Conservation (phyloP, 768 basidiomycete genomes). For the Pisolithus marmoratus region DNA sequence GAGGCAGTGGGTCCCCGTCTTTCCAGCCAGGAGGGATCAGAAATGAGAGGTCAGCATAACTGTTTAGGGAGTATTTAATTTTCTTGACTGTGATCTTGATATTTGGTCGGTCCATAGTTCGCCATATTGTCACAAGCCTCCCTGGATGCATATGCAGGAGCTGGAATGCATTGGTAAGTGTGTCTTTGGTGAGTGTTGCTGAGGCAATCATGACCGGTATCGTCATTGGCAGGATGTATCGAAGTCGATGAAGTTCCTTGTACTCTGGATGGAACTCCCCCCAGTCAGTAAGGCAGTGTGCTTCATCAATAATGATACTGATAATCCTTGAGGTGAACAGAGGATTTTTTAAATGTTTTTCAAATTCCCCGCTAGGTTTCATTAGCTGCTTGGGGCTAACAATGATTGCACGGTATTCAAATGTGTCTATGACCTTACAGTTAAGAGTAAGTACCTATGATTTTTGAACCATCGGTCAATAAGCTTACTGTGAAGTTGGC, state of each 20-base stretch:
- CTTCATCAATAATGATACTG: constrained; percentile 19
- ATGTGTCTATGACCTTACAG: no score
- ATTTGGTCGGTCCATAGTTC: constrained; percentile 30
- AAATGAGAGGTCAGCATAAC: constrained; percentile 21
- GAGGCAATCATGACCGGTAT: constrained; percentile 12
- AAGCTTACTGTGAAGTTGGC: no score
- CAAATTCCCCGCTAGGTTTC: neutral
- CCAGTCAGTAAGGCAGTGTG: constrained; percentile 9
- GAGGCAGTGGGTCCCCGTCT: neutral
- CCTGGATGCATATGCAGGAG: constrained; percentile 14
- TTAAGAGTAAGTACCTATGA: neutral
- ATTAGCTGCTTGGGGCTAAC: no score
- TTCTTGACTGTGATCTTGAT: constrained; percentile 22
- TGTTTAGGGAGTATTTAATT: constrained; percentile 9
- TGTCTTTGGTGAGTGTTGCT: constrained; percentile 10
- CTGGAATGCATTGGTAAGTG: constrained; percentile 7
- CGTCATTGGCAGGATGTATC: constrained; percentile 6
- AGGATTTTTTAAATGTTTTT: constrained; percentile 6
- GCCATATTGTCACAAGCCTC: constrained; percentile 7
- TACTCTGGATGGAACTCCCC: constrained; percentile 14
- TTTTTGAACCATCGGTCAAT: no score
- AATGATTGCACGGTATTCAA: no score
- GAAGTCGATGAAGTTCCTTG: constrained; percentile 5
- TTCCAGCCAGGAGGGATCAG: constrained; percentile 11
- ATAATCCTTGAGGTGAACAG: constrained; percentile 7